phyloP scores from a whole-genome alignment of 805 yeast genomes.

The Nakazawaea laoshanensis region DNA sequence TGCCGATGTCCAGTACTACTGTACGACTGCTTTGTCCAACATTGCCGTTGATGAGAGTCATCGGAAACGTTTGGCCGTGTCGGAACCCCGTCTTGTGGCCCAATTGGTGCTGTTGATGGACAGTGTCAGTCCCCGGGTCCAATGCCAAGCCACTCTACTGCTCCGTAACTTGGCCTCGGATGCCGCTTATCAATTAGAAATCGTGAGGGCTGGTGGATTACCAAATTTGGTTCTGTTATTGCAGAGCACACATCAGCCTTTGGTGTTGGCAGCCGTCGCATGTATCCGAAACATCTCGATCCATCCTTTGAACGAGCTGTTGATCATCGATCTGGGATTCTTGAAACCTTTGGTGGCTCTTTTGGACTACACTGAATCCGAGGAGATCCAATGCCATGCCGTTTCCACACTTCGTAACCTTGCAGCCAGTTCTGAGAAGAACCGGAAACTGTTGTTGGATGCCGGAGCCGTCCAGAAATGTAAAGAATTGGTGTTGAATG shows the following conservation, averaged over 20 bases:
- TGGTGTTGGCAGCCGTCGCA: conserved; percentile 94
- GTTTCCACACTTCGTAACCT: conserved; percentile 91
- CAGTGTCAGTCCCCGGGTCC: conserved; percentile 87
- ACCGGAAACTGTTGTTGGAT: conserved; percentile 82
- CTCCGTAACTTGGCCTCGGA: conserved; percentile 94
- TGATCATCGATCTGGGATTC: conserved; percentile 95
- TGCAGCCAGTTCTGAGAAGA: conserved; percentile 92
- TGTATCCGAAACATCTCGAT: conserved; percentile 96
- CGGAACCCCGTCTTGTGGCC: conserved; percentile 86
- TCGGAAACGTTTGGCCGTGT: conserved; percentile 78
- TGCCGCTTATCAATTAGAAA: conserved; percentile 90
- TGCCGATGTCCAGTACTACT: conserved; percentile 95
- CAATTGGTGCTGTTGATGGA: conserved; percentile 89
- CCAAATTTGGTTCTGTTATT: conserved; percentile 87
- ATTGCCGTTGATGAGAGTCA: conserved; percentile 95
- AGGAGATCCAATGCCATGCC: conserved; percentile 97
- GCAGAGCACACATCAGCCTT: conserved; percentile 84
- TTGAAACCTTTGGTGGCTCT: conserved; percentile 82
- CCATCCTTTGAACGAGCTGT: conserved; percentile 91
- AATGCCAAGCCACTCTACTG: conserved; percentile 97
- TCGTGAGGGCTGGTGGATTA: conserved; percentile 91
- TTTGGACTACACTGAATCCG: conserved; percentile 78
- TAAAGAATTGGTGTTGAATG: conserved; percentile 72
- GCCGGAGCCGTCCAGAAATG: conserved; percentile 95
- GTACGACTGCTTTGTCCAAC: conserved; percentile 94